Conservation (phyloP, 1,139 yeast genomes). For the Suhomyces chickasaworum region DNA sequence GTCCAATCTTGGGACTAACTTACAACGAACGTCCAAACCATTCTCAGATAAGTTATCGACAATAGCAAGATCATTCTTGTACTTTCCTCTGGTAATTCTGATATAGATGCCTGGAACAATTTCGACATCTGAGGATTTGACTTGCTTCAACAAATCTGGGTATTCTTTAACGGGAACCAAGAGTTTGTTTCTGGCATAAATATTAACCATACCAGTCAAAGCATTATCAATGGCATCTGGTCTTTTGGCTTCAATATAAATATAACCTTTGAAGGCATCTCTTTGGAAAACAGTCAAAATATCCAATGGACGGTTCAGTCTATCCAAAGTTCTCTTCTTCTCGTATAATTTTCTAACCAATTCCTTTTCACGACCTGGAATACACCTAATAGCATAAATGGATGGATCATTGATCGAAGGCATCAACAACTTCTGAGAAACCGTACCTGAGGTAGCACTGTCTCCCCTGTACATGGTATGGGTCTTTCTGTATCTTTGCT, state of each 20-base stretch:
- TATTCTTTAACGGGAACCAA: constrained; percentile 95
- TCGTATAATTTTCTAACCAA: constrained; percentile 81
- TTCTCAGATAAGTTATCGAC: constrained; percentile 93
- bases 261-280: constrained; percentile 87
- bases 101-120: constrained; percentile 91
- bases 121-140: constrained; percentile 83
- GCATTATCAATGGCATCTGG: constrained; percentile 92
- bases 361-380: constrained; percentile 92
- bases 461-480: constrained; percentile 88
- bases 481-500: constrained; percentile 88
- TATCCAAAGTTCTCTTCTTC: constrained; percentile 71
- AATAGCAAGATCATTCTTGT: constrained; percentile 89
- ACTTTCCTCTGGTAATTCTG: constrained; percentile 86
- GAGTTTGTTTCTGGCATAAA: constrained; percentile 68
- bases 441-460: constrained; percentile 68
- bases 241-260: constrained; percentile 91
- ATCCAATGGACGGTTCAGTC: constrained; percentile 61
- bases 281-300: constrained; percentile 93
- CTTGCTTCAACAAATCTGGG: constrained; percentile 89
- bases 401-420: constrained; percentile 97
- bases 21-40: constrained; percentile 90
- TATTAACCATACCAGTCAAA: constrained; percentile 84
- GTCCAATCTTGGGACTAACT: constrained; percentile 89
- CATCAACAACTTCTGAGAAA: constrained; percentile 88
- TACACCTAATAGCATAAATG: constrained; percentile 92